A percentile compares a stretch with the other conserved stretches of the same genome.
phyloP scores from a whole-genome alignment of 306 rosid genomes.

The Argentina anserina region DNA sequence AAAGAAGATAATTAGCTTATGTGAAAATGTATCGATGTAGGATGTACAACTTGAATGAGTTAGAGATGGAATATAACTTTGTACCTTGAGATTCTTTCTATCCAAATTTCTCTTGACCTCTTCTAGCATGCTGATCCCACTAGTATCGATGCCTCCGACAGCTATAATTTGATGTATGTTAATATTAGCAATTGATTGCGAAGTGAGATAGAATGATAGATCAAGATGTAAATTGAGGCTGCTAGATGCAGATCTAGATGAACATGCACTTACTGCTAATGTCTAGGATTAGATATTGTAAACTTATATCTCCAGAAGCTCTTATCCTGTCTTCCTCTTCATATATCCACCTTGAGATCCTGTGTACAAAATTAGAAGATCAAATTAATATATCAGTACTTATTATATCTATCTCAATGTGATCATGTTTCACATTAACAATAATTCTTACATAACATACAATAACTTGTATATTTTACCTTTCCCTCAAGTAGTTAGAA shows the following conservation, averaged over 20 bases:
- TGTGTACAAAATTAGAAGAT: slow-evolving; percentile 10
- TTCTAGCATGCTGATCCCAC: slow-evolving; percentile 45
- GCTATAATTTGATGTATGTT: slow-evolving; percentile 24
- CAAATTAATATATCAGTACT: too few species aligned
- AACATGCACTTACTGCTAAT: slow-evolving; percentile 36
- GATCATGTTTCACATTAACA: neutral
- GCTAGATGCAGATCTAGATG: neutral
- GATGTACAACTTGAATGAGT: neutral
- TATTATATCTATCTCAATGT: too few species aligned
- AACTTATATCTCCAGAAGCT: slow-evolving; percentile 32
- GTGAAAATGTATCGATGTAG: neutral
- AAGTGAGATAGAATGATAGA: too few species aligned
- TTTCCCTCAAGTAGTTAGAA: slow-evolving; percentile 75
- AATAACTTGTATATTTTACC: slow-evolving; percentile 27
- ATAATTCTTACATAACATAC: neutral
- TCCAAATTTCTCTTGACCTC: slow-evolving; percentile 37
- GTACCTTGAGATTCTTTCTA: slow-evolving; percentile 33
- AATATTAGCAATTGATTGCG: neutral
- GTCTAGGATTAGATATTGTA: slow-evolving; percentile 35
- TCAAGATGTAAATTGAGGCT: neutral
- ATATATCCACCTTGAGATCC: slow-evolving; percentile 41
- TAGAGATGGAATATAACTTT: neutral
- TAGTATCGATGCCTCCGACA: slow-evolving; percentile 45
- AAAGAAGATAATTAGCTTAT: neutral
- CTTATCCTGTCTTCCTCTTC: slow-evolving; percentile 45